Evolutionary conservation across 1,284 basidiomycete genomes (phyloP).

Genomic region (Rhodotorula sp.): DNA sequence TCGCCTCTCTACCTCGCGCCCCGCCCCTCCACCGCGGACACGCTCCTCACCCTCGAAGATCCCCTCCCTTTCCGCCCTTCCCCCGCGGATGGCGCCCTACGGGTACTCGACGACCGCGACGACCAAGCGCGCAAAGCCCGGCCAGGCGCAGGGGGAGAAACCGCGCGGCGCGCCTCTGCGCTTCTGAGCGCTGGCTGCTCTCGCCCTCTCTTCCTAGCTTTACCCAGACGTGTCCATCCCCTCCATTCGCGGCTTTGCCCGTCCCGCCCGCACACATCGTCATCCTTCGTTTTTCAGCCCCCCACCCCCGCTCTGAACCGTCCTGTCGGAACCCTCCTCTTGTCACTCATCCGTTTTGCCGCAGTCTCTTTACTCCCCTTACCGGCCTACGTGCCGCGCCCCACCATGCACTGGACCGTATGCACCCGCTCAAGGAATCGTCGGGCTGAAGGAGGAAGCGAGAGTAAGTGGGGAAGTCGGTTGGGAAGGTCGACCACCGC

Average conservation of each 20-base stretch:
- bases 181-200: background rate
- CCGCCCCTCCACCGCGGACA: constrained; percentile 1
- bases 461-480: too few relatives aligned
- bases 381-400: background rate
- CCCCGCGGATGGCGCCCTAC: constrained; percentile 1
- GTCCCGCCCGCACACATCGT: background rate
- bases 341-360: too few relatives aligned
- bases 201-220: background rate
- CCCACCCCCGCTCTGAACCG: background rate
- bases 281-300: background rate
- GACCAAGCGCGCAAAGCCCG: constrained; percentile 25
- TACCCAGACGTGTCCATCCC: background rate
- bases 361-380: background rate
- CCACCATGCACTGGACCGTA: background rate
- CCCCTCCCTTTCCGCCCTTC: background rate
- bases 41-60: constrained; percentile 23
- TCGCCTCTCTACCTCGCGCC: background rate
- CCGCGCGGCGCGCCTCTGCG: constrained; percentile 2
- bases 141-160: constrained; percentile 1
- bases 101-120: constrained; percentile 21
- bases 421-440: too few relatives aligned
- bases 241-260: background rate
- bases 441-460: too few relatives aligned
- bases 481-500: too few relatives aligned
- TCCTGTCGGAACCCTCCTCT: too few relatives aligned